Evolutionary conservation across 2,329 filamentous ascomycete genomes (phyloP), one percentile per base, ranked within the genome.

Genomic region (Aspergillus ochraceus): DNA sequence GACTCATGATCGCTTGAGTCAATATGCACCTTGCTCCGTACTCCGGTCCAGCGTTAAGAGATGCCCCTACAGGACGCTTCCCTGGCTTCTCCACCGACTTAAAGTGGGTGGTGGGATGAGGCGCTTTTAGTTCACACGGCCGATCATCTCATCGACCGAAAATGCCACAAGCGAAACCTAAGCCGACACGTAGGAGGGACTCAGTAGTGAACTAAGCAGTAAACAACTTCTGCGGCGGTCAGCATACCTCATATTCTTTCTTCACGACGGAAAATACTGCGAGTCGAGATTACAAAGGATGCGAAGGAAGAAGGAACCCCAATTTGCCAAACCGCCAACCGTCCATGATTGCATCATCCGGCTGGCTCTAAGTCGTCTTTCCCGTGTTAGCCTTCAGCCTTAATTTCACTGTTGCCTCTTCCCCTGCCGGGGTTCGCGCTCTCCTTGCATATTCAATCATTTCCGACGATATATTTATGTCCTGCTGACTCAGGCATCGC

Each of bases 91-190:
- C 56, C 56, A 58, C 56, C 51, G 19, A 51, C 46, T 36, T 45
- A 51, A 30, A 56, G 56, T 54, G 49, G 49, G 52, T 58, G 49
- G 52, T 58, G 54, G 54, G 49, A 58, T 55, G 55, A 55, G 52
- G 32, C 24, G 29, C 59, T 57, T 55, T 24, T 55, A 46, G 36
- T 51, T 52, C 49, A 47, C 47, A 36, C 52, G 49, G 52, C 55
- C 52, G 59, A 61, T 61, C 59, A 61, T 53, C 29, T 56, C 36
- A 39, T 39, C 47, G 49, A 49, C 17, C 22, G 45, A 20, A 36
- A 20, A 47, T 53, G 42, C 39, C 53, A 49, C 17, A 24, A 50
- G 46, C 45, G 30, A 60, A 57, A 57, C 42, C 17, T 47, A 45
- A 52, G 30, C 52, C 52, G 56, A 59, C 52, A 55, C 52, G 49